These are phyloP conservation scores for Nicotiana benthamiana DNA, from an alignment of 257 asterid genomes.

Conservation along the genomic window DNA sequence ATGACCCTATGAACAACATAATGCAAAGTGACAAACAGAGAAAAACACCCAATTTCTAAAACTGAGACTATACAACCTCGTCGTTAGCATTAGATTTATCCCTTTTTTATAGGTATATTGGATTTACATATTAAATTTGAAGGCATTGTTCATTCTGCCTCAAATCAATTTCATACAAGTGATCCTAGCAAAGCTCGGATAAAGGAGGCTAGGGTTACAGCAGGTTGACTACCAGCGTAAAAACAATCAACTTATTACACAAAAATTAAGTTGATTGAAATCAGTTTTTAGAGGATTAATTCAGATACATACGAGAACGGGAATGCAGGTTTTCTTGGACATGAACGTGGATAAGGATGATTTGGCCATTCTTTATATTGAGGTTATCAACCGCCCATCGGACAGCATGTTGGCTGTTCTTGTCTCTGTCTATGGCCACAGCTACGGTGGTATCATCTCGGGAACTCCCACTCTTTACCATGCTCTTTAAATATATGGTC, in stretches of 20 bases:
- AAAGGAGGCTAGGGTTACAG: background rate
- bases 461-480: constrained; percentile 12
- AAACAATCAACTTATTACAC: background rate
- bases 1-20: background rate
- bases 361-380: constrained; percentile 24
- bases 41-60: too few relatives aligned
- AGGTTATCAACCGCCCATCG: constrained; percentile 79
- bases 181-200: background rate
- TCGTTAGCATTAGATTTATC: background rate
- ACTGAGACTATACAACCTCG: background rate
- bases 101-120: too few relatives aligned
- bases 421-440: constrained; percentile 74
- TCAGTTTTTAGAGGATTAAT: background rate
- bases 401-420: constrained; percentile 77
- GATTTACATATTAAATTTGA: background rate
- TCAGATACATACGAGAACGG: constrained; percentile 32
- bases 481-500: background rate
- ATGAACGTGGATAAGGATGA: constrained; percentile 59
- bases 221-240: background rate
- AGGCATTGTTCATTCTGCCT: background rate
- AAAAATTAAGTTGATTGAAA: background rate
- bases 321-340: constrained; percentile 21
- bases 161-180: background rate
- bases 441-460: constrained; percentile 20
- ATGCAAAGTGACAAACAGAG: background rate